Evolutionary conservation across 257 asterid species (phyloP), one percentile per base, ranked within the genome.

Genomic region (Gardenia jasminoides): DNA sequence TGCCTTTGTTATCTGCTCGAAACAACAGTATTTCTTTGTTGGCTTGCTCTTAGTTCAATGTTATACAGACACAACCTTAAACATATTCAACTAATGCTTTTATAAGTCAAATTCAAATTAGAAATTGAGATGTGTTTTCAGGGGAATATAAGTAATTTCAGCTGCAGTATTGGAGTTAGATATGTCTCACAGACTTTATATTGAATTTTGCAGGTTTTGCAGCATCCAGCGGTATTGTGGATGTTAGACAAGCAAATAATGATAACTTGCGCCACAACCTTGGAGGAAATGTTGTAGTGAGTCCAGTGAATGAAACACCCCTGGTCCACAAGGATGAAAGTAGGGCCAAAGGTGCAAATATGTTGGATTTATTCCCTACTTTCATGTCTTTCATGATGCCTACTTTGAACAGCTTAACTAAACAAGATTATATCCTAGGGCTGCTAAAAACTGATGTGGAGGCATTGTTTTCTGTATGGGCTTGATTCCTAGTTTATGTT

Each of bases 301-400:
- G 89, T 54, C 39, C 41, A 71, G 81, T 78, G 52, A 8, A 67
- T 81, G 85, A 70, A 72, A 48, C 56, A 47, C 76, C 87, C n/a
- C 65, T 73, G 61, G 81, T 76, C 61, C 67, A 64, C 30, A 67
- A 54, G 68, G 67, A 70, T 11, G 87, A 76, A 52, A 71, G 70
- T 76, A 46, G 8, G 68, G 39, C 79, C 80, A 84, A 85, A 91
- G 92, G 96, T 91, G 83, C 62, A 71, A 72, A n/a, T 41, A 66
- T 7, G n/a, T 54, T 47, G 43, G 44, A 26, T 46, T 44, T 72
- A 71, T 58, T 72, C 7, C 68, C 83, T 41, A 1, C 47, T 52
- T 71, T 76, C 5, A 73, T 72, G 62, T 62, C 72, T 56, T 69
- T 78, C 76, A 1, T 10, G 61, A 17, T 19, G 26, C 24, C 19